These are phyloP conservation scores for Blastobotrys proliferans DNA, from an alignment of 1,139 yeast genomes.

Conservation along the genomic window DNA sequence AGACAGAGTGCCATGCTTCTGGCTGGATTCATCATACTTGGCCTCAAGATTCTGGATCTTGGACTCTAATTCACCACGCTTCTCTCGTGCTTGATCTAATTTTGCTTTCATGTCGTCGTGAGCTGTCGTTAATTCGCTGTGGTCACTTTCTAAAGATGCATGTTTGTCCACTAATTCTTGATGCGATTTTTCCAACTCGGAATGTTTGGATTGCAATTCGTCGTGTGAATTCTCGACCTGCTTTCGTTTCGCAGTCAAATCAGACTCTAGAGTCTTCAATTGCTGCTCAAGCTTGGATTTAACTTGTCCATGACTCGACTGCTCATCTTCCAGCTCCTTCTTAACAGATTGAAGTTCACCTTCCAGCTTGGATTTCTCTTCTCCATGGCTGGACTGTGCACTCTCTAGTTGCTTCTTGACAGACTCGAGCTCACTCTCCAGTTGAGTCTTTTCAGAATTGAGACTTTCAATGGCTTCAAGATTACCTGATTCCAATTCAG, in stretches of 20 bases:
- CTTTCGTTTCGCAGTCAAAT: not conserved
- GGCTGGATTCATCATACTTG: slow-evolving; percentile 7
- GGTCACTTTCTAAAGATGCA: not conserved
- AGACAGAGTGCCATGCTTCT: slow-evolving; percentile 2
- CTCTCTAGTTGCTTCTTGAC: slow-evolving; percentile 16
- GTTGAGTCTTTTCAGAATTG: not conserved
- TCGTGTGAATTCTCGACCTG: not conserved
- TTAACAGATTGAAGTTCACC: not conserved
- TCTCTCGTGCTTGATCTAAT: not conserved
- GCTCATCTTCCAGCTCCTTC: not conserved
- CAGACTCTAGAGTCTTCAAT: slow-evolving; percentile 13
- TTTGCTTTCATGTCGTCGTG: not conserved
- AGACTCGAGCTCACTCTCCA: slow-evolving; percentile 9
- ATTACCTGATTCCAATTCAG: not conserved
- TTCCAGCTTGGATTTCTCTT: slow-evolving; percentile 3
- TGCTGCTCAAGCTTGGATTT: no score
- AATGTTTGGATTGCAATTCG: not conserved
- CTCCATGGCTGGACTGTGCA: slow-evolving; percentile 6
- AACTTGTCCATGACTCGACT: not conserved
- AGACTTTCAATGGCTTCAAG: not conserved
- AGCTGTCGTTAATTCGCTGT: not conserved
- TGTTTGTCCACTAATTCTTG: slow-evolving; percentile 4
- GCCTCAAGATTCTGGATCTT: no score
- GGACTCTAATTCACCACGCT: not conserved
- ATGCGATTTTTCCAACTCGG: not conserved